Conservation (phyloP, 352 stramenopile genomes). For the Phytophthora gonapodyides region DNA sequence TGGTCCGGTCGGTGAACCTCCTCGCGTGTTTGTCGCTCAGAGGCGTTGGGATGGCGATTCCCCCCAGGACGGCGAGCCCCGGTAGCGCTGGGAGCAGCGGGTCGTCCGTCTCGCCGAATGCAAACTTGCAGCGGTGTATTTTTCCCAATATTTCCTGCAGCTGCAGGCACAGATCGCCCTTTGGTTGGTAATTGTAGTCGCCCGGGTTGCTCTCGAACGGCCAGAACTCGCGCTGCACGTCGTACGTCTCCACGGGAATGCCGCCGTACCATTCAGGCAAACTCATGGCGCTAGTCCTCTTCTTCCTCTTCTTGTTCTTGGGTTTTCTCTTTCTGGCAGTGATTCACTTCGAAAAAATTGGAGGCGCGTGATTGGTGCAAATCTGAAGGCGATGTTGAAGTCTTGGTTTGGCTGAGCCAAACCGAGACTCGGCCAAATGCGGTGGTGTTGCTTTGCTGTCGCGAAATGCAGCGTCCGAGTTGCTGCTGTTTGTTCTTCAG, state of each 20-base stretch:
- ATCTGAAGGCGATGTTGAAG: too few species aligned
- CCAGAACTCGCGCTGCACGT: not conserved
- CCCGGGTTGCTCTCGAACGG: not conserved
- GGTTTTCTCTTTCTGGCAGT: not conserved
- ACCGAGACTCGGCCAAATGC: not conserved
- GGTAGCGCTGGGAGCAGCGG: not conserved
- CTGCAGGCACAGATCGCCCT: not conserved
- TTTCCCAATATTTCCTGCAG: not conserved
- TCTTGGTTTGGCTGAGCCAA: too few species aligned
- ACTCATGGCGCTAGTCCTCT: too few species aligned
- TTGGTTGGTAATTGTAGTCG: not conserved
- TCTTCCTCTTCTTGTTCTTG: too few species aligned
- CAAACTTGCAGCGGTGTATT: not conserved
- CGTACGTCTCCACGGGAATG: not conserved
- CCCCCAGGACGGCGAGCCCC: not conserved
- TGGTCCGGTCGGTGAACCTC: not conserved
- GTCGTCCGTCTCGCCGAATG: not conserved
- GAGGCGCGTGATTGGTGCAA: constrained; percentile 15
- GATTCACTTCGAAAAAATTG: constrained; percentile 13
- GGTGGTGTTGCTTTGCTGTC: too few species aligned
- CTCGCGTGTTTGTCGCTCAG: not conserved
- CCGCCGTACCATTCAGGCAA: too few species aligned
- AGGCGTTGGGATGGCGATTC: not conserved
- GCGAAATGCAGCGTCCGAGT: too few species aligned
- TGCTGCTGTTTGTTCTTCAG: too few species aligned